These are phyloP conservation scores for Coix lacrymajobi DNA, from an alignment of 176 grass and related monocot species.

Conservation along the genomic window DNA sequence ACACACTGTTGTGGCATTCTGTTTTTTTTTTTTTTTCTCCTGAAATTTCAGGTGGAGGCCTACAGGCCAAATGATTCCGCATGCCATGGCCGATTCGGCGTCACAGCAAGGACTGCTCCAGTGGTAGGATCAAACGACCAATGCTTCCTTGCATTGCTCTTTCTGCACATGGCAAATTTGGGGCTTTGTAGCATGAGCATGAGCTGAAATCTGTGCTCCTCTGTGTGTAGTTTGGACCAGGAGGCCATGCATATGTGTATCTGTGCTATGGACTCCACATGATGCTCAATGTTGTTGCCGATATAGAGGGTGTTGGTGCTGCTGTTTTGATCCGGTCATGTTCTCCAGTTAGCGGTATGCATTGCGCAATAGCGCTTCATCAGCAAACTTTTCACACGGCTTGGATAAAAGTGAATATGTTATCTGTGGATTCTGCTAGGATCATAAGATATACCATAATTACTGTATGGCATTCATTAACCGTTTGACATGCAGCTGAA, in stretches of 20 bases:
- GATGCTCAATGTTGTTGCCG: slow-evolving; percentile 96
- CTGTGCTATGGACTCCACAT: slow-evolving; percentile 92
- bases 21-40: background rate
- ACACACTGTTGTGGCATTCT: background rate
- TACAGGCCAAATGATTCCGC: slow-evolving; percentile 89
- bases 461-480: background rate
- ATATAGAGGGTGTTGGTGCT: slow-evolving; percentile 68
- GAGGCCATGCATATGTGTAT: slow-evolving; percentile 89
- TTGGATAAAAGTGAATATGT: background rate
- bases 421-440: background rate
- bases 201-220: background rate
- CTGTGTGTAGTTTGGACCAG: slow-evolving; percentile 64
- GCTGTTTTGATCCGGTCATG: slow-evolving; percentile 90
- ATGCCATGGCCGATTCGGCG: slow-evolving; percentile 74
- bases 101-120: slow-evolving; percentile 72
- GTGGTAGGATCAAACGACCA: slow-evolving; percentile 41
- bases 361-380: background rate
- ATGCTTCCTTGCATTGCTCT: background rate
- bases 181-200: background rate
- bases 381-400: background rate
- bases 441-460: background rate
- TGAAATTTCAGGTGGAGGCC: slow-evolving; percentile 63
- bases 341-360: slow-evolving; percentile 64
- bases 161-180: background rate
- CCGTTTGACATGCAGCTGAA: background rate